Conservation (phyloP, 2,329 filamentous ascomycete species). For the Plectosphaerella cucumerina region DNA sequence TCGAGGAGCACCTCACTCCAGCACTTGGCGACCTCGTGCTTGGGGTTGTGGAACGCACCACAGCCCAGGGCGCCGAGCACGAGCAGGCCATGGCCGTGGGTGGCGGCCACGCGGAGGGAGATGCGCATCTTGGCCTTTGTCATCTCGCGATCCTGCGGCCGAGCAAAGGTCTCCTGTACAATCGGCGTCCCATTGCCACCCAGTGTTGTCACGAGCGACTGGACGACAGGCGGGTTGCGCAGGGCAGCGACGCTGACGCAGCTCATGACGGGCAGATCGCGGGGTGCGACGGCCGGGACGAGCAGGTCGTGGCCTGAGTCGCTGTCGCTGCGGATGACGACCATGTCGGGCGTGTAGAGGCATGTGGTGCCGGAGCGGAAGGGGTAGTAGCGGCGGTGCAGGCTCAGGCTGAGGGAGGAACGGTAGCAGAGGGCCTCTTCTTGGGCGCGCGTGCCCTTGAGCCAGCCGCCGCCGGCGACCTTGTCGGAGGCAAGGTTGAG, state of each 20-base stretch:
- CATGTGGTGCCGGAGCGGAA: slow-evolving; percentile 38
- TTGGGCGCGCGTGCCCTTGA: slow-evolving; percentile 58
- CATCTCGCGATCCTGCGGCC: slow-evolving; percentile 39
- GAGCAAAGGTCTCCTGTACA: slow-evolving; percentile 34
- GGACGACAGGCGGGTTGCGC: slow-evolving; percentile 38
- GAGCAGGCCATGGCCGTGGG: slow-evolving; percentile 50
- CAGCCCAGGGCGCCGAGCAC: slow-evolving; percentile 68
- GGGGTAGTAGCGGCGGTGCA: slow-evolving; percentile 48
- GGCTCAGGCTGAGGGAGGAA: slow-evolving; percentile 46
- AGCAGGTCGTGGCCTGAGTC: slow-evolving; percentile 42
- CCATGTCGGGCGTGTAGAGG: slow-evolving; percentile 57
- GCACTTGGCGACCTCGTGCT: slow-evolving; percentile 54
- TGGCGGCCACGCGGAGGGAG: slow-evolving; percentile 55
- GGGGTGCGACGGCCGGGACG: slow-evolving; percentile 21
- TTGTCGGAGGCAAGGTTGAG: slow-evolving; percentile 62
- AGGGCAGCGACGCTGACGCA: slow-evolving; percentile 59
- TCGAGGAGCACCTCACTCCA: slow-evolving; percentile 60
- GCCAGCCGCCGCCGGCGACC: slow-evolving; percentile 59
- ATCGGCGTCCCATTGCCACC: no score
- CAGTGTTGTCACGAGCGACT: no score
- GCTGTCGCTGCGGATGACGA: slow-evolving; percentile 51
- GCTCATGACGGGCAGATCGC: slow-evolving; percentile 46
- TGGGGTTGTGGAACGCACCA: slow-evolving; percentile 62
- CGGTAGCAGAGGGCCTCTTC: slow-evolving; percentile 68
- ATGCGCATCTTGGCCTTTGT: slow-evolving; percentile 62